Conservation (phyloP, 306 rosid genomes). For the Nissolia schottii region DNA sequence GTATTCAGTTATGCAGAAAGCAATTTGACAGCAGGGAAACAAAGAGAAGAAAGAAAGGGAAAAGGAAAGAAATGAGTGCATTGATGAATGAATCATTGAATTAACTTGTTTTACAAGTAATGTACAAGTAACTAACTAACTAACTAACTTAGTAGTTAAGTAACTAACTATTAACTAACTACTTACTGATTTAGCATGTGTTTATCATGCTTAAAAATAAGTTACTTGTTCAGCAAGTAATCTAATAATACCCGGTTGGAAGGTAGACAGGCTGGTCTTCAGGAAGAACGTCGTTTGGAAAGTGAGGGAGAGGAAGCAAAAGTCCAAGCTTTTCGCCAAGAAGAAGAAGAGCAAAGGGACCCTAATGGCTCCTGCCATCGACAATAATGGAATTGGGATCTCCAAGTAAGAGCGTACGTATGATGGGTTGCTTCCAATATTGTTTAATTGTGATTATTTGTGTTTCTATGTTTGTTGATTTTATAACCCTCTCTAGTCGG, state of each 20-base stretch:
- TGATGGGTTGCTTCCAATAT: background rate
- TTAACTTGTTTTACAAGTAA: too few relatives aligned
- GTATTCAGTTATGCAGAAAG: too few relatives aligned
- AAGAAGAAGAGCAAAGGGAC: slow-evolving; percentile 52
- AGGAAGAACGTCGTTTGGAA: slow-evolving; percentile 76
- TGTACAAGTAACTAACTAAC: too few relatives aligned
- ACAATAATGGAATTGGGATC: slow-evolving; percentile 11
- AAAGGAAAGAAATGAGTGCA: too few relatives aligned
- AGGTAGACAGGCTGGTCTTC: slow-evolving; percentile 72
- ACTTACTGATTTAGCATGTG: too few relatives aligned
- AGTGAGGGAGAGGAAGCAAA: slow-evolving; percentile 70
- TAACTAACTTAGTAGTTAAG: too few relatives aligned
- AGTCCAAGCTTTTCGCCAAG: slow-evolving; percentile 47
- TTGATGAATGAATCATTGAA: too few relatives aligned
- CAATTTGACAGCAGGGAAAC: too few relatives aligned
- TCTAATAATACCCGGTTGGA: slow-evolving; percentile 62
- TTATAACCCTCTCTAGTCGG: background rate
- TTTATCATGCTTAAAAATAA: too few relatives aligned
- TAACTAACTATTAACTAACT: too few relatives aligned
- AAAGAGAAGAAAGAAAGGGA: too few relatives aligned
- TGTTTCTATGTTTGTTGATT: slow-evolving; percentile 13
- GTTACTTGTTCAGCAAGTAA: too few relatives aligned
- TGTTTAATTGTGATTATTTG: background rate
- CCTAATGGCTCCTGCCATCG: background rate
- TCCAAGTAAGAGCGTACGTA: slow-evolving; percentile 38